phyloP scores from a whole-genome alignment of 1,284 basidiomycete species.

The Puccinia novopanici region DNA sequence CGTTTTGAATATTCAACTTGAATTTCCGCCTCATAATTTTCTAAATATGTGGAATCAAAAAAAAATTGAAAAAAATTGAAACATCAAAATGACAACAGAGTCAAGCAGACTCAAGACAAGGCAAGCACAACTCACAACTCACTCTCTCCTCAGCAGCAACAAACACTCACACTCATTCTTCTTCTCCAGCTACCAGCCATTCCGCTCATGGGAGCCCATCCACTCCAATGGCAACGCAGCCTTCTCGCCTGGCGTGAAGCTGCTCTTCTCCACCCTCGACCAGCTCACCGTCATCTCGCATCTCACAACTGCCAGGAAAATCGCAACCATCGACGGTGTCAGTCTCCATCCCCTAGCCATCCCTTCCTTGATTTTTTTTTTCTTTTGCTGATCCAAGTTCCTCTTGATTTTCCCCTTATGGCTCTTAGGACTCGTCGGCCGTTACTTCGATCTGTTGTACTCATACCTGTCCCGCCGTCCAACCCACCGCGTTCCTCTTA shows the following conservation, averaged over 20 bases:
- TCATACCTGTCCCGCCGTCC: constrained; percentile 55
- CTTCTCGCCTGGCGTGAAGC: constrained; percentile 74
- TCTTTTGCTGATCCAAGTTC: background rate
- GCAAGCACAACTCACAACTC: too few relatives aligned
- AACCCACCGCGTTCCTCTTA: constrained; percentile 53
- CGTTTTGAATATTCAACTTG: constrained; percentile 16
- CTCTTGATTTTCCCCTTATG: constrained; percentile 7
- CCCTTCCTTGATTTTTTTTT: background rate
- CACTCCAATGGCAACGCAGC: constrained; percentile 86
- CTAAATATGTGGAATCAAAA: too few relatives aligned
- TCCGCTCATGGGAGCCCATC: constrained; percentile 65
- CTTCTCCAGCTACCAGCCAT: constrained; percentile 51
- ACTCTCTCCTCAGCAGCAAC: background rate
- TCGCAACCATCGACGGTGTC: constrained; percentile 80
- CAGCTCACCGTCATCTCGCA: constrained; percentile 84
- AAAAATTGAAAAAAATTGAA: background rate
- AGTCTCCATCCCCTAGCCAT: constrained; percentile 62
- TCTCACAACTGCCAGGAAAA: constrained; percentile 70
- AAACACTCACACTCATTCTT: background rate
- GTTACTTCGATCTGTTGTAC: constrained; percentile 62
- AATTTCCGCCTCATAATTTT: background rate
- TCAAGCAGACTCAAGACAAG: too few relatives aligned
- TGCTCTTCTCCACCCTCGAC: constrained; percentile 80
- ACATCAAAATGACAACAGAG: background rate
- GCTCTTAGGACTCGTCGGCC: constrained; percentile 62